These are phyloP conservation scores for Carex myosuroides DNA, from an alignment of 176 grass and related monocot species.

Conservation along the genomic window DNA sequence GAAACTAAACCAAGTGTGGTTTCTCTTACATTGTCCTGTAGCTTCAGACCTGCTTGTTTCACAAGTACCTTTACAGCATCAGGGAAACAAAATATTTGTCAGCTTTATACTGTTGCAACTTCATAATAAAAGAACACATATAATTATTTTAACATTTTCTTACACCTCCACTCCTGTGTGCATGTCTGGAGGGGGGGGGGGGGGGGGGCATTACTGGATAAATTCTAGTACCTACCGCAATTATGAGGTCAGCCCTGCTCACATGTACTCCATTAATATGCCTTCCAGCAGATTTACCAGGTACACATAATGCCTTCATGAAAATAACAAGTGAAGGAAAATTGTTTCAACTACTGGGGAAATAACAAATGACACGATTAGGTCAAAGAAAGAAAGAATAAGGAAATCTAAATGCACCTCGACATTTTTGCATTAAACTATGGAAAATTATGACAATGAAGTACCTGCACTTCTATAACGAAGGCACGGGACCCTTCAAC, in stretches of 20 bases:
- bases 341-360: not conserved
- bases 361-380: constrained; percentile 13
- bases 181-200: not conserved
- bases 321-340: constrained; percentile 18
- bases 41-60: constrained; percentile 88
- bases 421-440: not conserved
- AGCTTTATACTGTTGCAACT: not conserved
- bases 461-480: constrained; percentile 90
- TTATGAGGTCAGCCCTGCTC: constrained; percentile 62
- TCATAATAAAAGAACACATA: not conserved
- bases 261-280: constrained; percentile 51
- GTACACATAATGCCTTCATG: constrained; percentile 79
- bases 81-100: constrained; percentile 17
- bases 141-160: not conserved
- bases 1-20: not conserved
- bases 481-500: constrained; percentile 83
- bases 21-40: constrained; percentile 64
- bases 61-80: constrained; percentile 55
- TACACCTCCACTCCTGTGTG: not conserved
- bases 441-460: not conserved
- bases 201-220: no score
- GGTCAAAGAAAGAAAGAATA: not conserved
- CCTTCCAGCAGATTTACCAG: constrained; percentile 28
- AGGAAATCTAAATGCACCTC: not conserved
- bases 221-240: constrained; percentile 55